Evolutionary conservation across 495 filamentous ascomycete genomes (phyloP).

Genomic region (Penicillium manginii): DNA sequence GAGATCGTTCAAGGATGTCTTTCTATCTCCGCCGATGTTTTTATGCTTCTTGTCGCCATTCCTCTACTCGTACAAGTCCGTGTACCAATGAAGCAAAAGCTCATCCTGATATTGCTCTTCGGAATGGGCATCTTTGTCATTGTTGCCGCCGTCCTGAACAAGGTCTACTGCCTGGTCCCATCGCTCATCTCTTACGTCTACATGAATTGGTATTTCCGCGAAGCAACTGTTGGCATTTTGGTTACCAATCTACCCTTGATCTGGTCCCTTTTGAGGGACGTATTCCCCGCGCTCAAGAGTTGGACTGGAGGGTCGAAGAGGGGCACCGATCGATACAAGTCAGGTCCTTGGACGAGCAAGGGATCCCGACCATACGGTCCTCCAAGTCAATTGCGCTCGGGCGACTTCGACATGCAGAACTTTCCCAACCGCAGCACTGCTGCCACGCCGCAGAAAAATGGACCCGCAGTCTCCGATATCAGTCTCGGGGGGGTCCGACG

Average conservation of each 20-base stretch:
- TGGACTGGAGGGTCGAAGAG: constrained; percentile 50
- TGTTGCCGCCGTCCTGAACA: constrained; percentile 64
- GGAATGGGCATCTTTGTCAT: constrained; percentile 70
- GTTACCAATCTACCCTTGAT: constrained; percentile 68
- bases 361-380: constrained; percentile 41
- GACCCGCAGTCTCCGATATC: constrained; percentile 32
- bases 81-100: constrained; percentile 59
- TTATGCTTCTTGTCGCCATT: constrained; percentile 67
- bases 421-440: constrained; percentile 32
- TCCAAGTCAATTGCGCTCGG: constrained; percentile 36
- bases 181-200: constrained; percentile 55
- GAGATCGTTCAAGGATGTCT: constrained; percentile 56
- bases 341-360: constrained; percentile 42
- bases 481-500: constrained; percentile 34
- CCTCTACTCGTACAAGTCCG: constrained; percentile 62
- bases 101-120: constrained; percentile 56
- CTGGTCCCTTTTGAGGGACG: constrained; percentile 63
- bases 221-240: constrained; percentile 65
- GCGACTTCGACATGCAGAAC: constrained; percentile 40
- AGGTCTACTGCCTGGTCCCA: constrained; percentile 67
- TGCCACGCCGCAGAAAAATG: constrained; percentile 33
- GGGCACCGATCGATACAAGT: constrained; percentile 43
- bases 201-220: constrained; percentile 75
- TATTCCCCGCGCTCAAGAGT: constrained; percentile 57
- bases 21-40: constrained; percentile 67